Percentiles rank a stretch among this genome's conserved stretches.
Evolutionary conservation across 148 eudicot genomes (phyloP).

Genomic region (Arctostaphylos glauca): DNA sequence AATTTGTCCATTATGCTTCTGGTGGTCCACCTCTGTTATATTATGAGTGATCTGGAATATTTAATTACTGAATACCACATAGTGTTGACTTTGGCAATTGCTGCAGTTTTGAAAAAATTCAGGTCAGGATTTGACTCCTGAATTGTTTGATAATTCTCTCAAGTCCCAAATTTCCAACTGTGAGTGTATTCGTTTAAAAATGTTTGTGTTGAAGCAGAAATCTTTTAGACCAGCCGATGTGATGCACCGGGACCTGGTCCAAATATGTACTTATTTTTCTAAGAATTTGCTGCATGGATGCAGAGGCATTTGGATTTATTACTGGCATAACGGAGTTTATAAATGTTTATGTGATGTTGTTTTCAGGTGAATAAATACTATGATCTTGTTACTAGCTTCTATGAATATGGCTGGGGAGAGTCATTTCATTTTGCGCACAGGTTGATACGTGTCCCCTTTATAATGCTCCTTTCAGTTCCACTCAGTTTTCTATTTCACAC

Average conservation of each 20-base stretch:
- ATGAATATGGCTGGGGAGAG: conserved; percentile 99
- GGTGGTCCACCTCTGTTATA: not conserved
- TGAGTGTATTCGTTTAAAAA: not conserved
- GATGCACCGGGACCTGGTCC: not conserved
- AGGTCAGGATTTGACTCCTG: not conserved
- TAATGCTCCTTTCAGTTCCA: not conserved
- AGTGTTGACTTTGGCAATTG: not conserved
- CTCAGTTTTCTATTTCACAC: not conserved
- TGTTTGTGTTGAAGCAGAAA: not conserved
- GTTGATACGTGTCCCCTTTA: conserved; percentile 24
- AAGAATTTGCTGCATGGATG: not conserved
- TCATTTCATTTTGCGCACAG: conserved; percentile 97
- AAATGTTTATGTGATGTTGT: not conserved
- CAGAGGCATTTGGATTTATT: not conserved
- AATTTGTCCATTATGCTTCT: too few relatives aligned
- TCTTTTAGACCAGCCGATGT: not conserved
- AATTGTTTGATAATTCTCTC: not conserved
- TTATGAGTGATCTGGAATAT: not conserved
- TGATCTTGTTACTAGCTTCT: conserved; percentile 94
- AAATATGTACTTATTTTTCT: not conserved
- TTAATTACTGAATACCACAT: not conserved
- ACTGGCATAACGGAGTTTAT: too few relatives aligned
- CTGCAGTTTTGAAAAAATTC: not conserved
- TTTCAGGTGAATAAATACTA: conserved; percentile 93
- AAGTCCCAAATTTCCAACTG: not conserved